Evolutionary conservation across 345 rosid species (phyloP), one percentile per base, ranked within the genome.

Genomic region (Alliaria petiolata): DNA sequence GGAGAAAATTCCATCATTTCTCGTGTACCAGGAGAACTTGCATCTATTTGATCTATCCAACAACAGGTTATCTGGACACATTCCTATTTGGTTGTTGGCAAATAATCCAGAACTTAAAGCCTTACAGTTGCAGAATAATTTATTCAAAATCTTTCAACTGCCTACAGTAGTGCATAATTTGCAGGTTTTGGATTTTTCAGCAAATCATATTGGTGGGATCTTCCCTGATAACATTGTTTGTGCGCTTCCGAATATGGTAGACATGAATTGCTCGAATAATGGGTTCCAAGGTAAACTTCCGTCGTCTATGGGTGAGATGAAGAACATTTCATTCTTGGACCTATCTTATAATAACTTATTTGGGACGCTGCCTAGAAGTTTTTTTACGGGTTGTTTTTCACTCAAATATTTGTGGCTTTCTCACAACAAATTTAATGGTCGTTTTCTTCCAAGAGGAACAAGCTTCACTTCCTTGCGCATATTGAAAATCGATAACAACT

Each of bases 291-390:
- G 69, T 28, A 17, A 1, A 5, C 13, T 46, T 15, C 69, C 69
- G 4, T 30, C 57, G 8, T 65, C 69, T 5, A 15, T 65, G 42
- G 69, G 58, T 28, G 69, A 65, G 33, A 47, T 65, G 69, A 33
- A 31, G 15, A 14, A 8, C 7, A 8, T 65, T 20, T 1, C 10
- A 4, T 33, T 17, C 36, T 0, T 65, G 30, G 69, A 65, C 26
- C n/a, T 65, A 15, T 44, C 69, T 40, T 42, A 3, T 26, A 26
- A 26, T 26, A 26, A 26, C 28, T 26, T 26, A 3, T 26, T 4
- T 26, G 28, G 28, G 3, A 19, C 15, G 19, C 25, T 65, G 2
- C 69, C 69, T 6, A 34, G 16, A 33, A 52, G 17, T 38, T 5
- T 17, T 53, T 2, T 53, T 5, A 53, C 4, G 4, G 19, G 38